Evolutionary conservation across 1,284 basidiomycete genomes (phyloP), one percentile per base, ranked within the genome.

Genomic region (Retiboletus flavoniger): DNA sequence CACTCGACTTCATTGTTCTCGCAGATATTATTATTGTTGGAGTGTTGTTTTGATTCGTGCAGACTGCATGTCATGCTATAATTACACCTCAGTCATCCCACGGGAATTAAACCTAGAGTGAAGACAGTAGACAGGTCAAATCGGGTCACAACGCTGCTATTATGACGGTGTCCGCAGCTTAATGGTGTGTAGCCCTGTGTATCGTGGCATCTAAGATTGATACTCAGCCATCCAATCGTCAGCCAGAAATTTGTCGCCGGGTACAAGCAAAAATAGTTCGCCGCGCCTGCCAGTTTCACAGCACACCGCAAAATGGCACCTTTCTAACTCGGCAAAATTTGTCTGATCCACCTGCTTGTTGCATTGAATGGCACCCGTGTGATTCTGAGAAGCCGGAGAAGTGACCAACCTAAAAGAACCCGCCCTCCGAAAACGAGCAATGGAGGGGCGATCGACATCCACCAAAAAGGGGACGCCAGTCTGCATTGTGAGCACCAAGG

Each of bases 151-250:
- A n/a, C n/a, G n/a, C n/a, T n/a, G 24, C 24, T 24, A 24, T 24
- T 5, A 24, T 24, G 24, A 24, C 6, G 24, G 24, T 6, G 24
- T 24, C 24, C 24, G 6, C 4, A 24, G 6, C 24, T 24, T 24
- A 3, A 29, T 41, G 16, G n/a, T 36, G 24, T 13, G 4, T 13
- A n/a, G 19, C 32, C 14, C 16, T 31, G 14, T 28, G 35, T 35
- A 7, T 47, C 21, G 21, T 41, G 38, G 29, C 16, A n/a, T 38
- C 19, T 3, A 9, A 31, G 14, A 31, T 31, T 53, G 21, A 14
- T 13, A 9, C 34, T 41, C 35, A 14, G n/a, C 21, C 17, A 24
- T 21, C 60, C 60, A 61, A 60, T 59, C 45, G 8, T 21, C 35
- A 10, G 17, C 21, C 8, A 31, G 13, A 14, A 17, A 59, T 58